Evolutionary conservation across 108 stramenopile genomes (phyloP).

Genomic region (Fragilaria radians): DNA sequence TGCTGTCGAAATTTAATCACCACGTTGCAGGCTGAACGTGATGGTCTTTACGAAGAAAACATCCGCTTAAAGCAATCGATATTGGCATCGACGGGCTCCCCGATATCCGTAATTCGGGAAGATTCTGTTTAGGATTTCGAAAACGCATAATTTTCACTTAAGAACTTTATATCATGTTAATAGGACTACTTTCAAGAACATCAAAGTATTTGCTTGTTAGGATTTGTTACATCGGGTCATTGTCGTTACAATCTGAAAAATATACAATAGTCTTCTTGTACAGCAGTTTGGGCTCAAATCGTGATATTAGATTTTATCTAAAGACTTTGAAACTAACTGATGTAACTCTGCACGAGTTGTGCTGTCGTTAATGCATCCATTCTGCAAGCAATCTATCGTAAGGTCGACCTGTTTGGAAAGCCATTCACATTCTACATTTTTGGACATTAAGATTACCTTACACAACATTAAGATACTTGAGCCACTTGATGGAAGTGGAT

Average conservation of each 20-base stretch:
- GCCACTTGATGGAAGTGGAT: background rate
- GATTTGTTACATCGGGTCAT: too few relatives aligned
- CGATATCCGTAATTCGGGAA: background rate
- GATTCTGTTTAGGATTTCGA: background rate
- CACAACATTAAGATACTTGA: background rate
- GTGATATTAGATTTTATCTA: too few relatives aligned
- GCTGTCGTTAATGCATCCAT: background rate
- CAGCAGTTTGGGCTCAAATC: too few relatives aligned
- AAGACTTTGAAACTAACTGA: too few relatives aligned
- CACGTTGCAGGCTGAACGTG: slow-evolving; percentile 67
- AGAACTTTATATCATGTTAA: too few relatives aligned
- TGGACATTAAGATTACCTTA: background rate
- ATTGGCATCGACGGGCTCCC: background rate
- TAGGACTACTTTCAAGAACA: too few relatives aligned
- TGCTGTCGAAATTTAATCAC: slow-evolving; percentile 65
- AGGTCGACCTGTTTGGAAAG: background rate
- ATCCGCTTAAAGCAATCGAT: slow-evolving; percentile 45
- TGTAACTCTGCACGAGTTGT: too few relatives aligned
- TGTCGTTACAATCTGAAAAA: too few relatives aligned
- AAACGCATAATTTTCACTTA: too few relatives aligned
- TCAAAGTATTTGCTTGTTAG: too few relatives aligned
- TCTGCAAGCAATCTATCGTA: background rate
- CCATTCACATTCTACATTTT: background rate
- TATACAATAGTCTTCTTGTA: too few relatives aligned
- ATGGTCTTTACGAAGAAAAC: slow-evolving; percentile 70